Conservation (phyloP, 2,329 filamentous ascomycete genomes). For the Cryphonectria japonica region DNA sequence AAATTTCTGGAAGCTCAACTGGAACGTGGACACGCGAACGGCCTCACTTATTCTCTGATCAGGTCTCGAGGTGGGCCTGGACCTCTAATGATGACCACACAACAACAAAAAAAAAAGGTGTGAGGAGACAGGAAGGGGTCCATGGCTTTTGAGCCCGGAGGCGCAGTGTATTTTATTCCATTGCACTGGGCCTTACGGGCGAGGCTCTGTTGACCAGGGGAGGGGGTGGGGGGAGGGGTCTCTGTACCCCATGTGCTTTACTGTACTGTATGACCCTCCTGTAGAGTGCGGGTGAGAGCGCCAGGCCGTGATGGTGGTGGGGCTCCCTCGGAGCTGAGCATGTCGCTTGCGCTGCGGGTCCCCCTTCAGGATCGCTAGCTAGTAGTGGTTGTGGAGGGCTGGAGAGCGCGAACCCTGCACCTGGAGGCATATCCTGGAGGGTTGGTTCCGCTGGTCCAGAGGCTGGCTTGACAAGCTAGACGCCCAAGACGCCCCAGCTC, state of each 20-base stretch:
- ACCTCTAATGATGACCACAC: conserved; percentile 2
- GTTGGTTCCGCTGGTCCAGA: conserved; percentile 3
- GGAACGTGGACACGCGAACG: background rate
- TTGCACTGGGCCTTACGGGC: conserved; percentile 3
- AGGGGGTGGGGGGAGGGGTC: no score
- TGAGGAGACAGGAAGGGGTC: conserved; percentile 16
- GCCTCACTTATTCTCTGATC: conserved; percentile 3
- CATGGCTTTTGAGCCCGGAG: conserved; percentile 14
- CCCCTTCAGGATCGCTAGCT: conserved; percentile 21
- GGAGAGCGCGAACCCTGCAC: conserved; percentile 2
- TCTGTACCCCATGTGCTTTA: background rate
- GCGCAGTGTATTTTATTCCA: conserved; percentile 27
- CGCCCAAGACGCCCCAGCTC: conserved; percentile 5
- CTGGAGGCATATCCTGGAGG: conserved; percentile 11
- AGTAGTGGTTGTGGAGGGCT: background rate
- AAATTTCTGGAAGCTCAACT: conserved; percentile 3
- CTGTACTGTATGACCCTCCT: background rate
- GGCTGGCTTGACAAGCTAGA: conserved; percentile 1
- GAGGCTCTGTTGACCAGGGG: conserved; percentile 23
- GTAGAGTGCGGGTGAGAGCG: background rate
- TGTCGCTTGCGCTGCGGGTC: conserved; percentile 6
- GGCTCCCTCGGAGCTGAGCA: conserved; percentile 12
- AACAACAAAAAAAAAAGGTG: background rate
- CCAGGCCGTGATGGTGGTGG: background rate
- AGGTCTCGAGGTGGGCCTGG: conserved; percentile 8